A percentile compares a stretch with the other conserved stretches of the same genome.
phyloP scores from a whole-genome alignment of 2,329 filamentous ascomycete species.

The Ascochyta fabae region DNA sequence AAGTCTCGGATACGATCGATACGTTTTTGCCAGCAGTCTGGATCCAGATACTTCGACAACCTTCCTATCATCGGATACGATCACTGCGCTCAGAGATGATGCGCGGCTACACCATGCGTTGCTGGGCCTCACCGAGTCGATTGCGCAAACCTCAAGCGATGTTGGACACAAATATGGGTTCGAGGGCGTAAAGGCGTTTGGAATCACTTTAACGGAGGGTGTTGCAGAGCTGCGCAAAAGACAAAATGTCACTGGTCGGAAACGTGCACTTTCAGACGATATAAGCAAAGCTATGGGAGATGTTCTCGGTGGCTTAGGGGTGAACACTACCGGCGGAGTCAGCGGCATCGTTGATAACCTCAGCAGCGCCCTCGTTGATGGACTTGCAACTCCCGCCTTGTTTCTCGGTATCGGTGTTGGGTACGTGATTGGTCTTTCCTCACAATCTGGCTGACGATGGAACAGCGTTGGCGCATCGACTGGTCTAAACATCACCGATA shows the following conservation, averaged over 20 bases:
- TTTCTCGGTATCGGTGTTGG: slow-evolving; percentile 42
- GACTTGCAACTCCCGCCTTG: slow-evolving; percentile 34
- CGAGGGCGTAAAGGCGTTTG: slow-evolving; percentile 24
- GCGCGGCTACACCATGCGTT: slow-evolving; percentile 29
- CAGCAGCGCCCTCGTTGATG: slow-evolving; percentile 17
- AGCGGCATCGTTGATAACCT: slow-evolving; percentile 21
- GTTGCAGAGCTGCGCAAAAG: slow-evolving; percentile 18
- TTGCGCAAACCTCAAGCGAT: slow-evolving; percentile 29
- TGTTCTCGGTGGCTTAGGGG: slow-evolving; percentile 1
- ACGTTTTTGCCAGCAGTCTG: slow-evolving; percentile 1
- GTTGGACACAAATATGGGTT: slow-evolving; percentile 24
- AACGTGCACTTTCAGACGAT: slow-evolving; percentile 19
- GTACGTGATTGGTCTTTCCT: slow-evolving; percentile 14
- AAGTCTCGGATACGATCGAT: slow-evolving; percentile 25
- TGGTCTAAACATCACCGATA: slow-evolving; percentile 35
- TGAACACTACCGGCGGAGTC: slow-evolving; percentile 23
- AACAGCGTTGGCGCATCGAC: slow-evolving; percentile 34
- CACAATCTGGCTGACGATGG: slow-evolving; percentile 10
- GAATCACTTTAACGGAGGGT: slow-evolving; percentile 24
- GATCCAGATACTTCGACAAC: slow-evolving; percentile 9
- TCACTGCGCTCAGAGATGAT: slow-evolving; percentile 36
- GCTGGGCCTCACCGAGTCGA: slow-evolving; percentile 28
- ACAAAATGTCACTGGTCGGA: slow-evolving; percentile 4
- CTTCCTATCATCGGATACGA: slow-evolving; percentile 29
- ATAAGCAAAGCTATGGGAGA: slow-evolving; percentile 14